phyloP scores from a whole-genome alignment of 148 eudicot genomes.

The Silene conica region DNA sequence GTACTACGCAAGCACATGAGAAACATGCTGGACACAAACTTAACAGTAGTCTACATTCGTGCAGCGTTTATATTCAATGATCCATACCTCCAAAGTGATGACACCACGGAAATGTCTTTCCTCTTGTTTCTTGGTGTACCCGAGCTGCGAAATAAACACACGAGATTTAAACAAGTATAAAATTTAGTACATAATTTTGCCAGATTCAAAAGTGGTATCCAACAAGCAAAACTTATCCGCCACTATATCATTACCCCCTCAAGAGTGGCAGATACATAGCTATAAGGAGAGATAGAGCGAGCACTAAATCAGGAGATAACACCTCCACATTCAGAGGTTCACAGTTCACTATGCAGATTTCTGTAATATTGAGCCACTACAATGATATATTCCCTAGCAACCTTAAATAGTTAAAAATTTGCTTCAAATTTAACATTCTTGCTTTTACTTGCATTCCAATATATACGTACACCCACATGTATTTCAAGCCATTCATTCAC shows the following conservation, averaged over 20 bases:
- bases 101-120: conserved; percentile 95
- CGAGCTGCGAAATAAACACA: conserved; percentile 60
- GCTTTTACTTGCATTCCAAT: too few relatives aligned
- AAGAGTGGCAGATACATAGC: background rate
- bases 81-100: conserved; percentile 84
- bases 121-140: conserved; percentile 97
- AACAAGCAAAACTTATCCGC: background rate
- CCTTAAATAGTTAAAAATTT: too few relatives aligned
- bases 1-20: background rate
- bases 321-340: background rate
- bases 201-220: background rate
- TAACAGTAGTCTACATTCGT: background rate
- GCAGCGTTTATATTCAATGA: background rate
- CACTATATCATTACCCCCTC: background rate
- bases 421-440: too few relatives aligned
- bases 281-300: background rate
- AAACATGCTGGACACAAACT: background rate
- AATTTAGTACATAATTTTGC: background rate
- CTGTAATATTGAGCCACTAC: background rate
- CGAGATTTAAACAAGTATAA: background rate
- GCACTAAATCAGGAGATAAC: background rate
- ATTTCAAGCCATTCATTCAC: too few relatives aligned
- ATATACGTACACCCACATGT: too few relatives aligned
- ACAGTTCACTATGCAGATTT: background rate
- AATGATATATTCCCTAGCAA: background rate